A percentile compares a stretch with the other conserved stretches of the same genome.
These are phyloP conservation scores for Podospora comata DNA, from an alignment of 495 filamentous ascomycete genomes.

Conservation along the genomic window DNA sequence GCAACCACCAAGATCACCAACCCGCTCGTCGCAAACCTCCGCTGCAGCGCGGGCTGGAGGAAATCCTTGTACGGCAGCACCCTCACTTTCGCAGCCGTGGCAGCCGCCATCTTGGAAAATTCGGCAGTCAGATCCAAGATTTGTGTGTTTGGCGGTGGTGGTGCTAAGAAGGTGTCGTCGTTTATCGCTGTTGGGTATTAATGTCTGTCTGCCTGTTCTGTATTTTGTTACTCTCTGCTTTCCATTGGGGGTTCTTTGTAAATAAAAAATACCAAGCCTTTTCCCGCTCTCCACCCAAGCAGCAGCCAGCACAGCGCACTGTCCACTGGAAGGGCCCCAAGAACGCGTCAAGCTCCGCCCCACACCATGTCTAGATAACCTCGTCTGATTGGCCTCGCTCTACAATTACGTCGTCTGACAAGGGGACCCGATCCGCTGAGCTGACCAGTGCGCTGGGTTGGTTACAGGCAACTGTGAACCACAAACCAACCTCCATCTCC, in stretches of 20 bases:
- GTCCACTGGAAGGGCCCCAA: not conserved
- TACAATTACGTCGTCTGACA: constrained; percentile 1
- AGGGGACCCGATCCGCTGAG: not conserved
- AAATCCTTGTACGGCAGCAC: constrained; percentile 73
- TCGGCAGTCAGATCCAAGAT: constrained; percentile 11
- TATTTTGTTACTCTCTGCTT: not conserved
- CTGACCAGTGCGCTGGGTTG: not conserved
- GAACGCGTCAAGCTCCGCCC: not conserved
- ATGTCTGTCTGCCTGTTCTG: not conserved
- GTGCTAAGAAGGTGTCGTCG: not conserved
- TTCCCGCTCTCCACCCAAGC: not conserved
- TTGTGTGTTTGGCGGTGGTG: not conserved
- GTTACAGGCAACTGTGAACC: constrained; percentile 1
- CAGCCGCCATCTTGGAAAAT: constrained; percentile 14
- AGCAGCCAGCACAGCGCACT: not conserved
- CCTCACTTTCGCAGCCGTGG: constrained; percentile 44
- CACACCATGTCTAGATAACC: not conserved
- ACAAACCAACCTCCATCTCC: not conserved
- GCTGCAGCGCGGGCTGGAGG: constrained; percentile 82
- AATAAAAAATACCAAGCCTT: constrained; percentile 8
- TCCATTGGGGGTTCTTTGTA: not conserved
- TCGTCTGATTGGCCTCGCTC: not conserved
- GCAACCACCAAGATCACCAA: constrained; percentile 62
- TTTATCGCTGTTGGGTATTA: not conserved
- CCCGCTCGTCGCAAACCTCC: constrained; percentile 76